Percentiles rank a stretch among this genome's conserved stretches.
phyloP scores from a whole-genome alignment of 768 basidiomycete species.

The Suillus occidentalis region DNA sequence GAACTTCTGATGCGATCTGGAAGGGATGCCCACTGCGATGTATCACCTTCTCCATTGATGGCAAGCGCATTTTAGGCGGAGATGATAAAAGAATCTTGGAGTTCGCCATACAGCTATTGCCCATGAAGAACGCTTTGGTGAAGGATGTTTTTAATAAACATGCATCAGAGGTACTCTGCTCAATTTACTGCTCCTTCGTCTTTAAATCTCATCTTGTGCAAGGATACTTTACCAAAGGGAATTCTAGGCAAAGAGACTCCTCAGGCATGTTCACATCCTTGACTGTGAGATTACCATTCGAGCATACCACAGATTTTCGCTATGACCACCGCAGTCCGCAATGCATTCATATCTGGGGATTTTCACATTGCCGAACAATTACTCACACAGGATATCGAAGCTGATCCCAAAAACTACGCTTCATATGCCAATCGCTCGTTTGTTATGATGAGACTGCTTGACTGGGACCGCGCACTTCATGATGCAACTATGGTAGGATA shows the following conservation, averaged over 20 bases:
- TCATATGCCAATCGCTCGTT: background rate
- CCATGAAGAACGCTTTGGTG: background rate
- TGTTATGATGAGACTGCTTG: background rate
- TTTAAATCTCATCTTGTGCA: background rate
- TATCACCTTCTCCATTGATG: background rate
- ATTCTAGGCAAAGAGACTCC: background rate
- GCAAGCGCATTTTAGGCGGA: background rate
- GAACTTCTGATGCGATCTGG: background rate
- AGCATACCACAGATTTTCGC: background rate
- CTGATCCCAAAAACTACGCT: background rate
- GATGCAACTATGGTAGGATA: background rate
- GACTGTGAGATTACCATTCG: no score
- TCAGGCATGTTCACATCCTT: no score
- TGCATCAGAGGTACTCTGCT: background rate
- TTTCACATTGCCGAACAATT: background rate
- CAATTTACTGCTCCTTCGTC: background rate
- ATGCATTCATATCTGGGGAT: background rate
- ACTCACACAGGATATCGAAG: background rate
- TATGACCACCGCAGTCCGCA: background rate
- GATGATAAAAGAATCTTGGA: background rate
- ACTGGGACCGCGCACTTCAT: background rate
- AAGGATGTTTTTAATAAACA: background rate
- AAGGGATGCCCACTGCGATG: background rate
- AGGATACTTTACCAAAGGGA: background rate
- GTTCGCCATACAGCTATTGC: background rate